Evolutionary conservation across 257 asterid species (phyloP).

Genomic region (Osmanthus fragrans): DNA sequence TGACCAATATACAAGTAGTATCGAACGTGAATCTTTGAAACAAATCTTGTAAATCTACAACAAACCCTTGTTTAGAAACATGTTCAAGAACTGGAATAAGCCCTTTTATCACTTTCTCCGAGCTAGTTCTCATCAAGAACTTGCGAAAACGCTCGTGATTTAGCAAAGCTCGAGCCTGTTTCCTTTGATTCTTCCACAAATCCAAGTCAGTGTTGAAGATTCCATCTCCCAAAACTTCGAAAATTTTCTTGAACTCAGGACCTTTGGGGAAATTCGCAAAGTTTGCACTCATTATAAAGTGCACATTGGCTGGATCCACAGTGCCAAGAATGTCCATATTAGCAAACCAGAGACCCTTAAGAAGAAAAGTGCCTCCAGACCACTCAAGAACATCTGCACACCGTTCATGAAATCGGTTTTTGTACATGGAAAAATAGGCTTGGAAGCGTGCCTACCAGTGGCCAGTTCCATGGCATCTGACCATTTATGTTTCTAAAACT

Average conservation of each 20-base stretch:
- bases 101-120: slow-evolving; percentile 45
- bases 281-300: slow-evolving; percentile 59
- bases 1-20: slow-evolving; percentile 51
- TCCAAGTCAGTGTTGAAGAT: slow-evolving; percentile 55
- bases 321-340: slow-evolving; percentile 51
- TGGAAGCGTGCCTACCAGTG: slow-evolving; percentile 54
- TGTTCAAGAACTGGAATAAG: slow-evolving; percentile 53
- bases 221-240: slow-evolving; percentile 55
- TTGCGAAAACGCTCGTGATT: slow-evolving; percentile 43
- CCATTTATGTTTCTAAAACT: slow-evolving; percentile 25
- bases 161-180: slow-evolving; percentile 46
- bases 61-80: slow-evolving; percentile 18
- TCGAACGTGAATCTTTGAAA: slow-evolving; percentile 65
- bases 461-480: slow-evolving; percentile 45
- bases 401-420: slow-evolving; percentile 40
- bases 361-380: slow-evolving; percentile 37
- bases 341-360: slow-evolving; percentile 48
- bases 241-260: slow-evolving; percentile 41
- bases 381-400: slow-evolving; percentile 22
- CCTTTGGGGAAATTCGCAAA: slow-evolving; percentile 57
- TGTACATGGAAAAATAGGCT: slow-evolving; percentile 31
- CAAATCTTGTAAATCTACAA: slow-evolving; percentile 57
- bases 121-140: slow-evolving; percentile 43
- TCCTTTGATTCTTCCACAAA: slow-evolving; percentile 51
- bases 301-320: slow-evolving; percentile 51